phyloP scores from a whole-genome alignment of 164 flowering plant species.

The Amborella trichopoda region DNA sequence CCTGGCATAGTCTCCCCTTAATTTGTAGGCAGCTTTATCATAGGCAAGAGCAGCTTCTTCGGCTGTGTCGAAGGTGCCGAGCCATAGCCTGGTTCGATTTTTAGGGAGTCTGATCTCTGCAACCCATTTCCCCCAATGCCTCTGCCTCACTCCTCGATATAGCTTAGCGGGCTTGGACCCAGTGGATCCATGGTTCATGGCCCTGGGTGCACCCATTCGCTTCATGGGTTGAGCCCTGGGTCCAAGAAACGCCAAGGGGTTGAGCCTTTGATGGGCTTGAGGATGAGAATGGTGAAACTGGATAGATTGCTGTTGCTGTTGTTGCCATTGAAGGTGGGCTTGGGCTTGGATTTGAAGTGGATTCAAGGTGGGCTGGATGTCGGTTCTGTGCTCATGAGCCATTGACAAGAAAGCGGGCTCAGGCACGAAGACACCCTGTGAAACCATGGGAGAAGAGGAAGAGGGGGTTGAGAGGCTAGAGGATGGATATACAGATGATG shows the following conservation, averaged over 20 bases:
- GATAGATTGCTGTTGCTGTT: conserved; percentile 6
- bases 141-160: conserved; percentile 82
- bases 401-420: conserved; percentile 5
- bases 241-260: conserved; percentile 20
- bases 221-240: conserved; percentile 59
- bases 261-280: conserved; percentile 10
- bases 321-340: conserved; percentile 19
- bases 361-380: conserved; percentile 45
- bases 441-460: conserved; percentile 21
- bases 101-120: conserved; percentile 84
- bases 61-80: conserved; percentile 88
- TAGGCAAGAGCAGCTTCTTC: conserved; percentile 93
- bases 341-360: conserved; percentile 56
- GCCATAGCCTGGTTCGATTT: conserved; percentile 90
- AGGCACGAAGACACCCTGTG: conserved; percentile 15
- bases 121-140: conserved; percentile 98
- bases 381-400: conserved; percentile 11
- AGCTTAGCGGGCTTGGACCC: conserved; percentile 60
- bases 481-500: conserved; percentile 9
- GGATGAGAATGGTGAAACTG: neutral
- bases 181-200: neutral
- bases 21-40: conserved; percentile 78
- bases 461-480: conserved; percentile 3
- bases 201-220: conserved; percentile 28
- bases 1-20: conserved; percentile 78